A percentile compares a stretch with the other conserved stretches of the same genome.
Conservation (phyloP, 345 rosid species). For the Salix suchowensis region DNA sequence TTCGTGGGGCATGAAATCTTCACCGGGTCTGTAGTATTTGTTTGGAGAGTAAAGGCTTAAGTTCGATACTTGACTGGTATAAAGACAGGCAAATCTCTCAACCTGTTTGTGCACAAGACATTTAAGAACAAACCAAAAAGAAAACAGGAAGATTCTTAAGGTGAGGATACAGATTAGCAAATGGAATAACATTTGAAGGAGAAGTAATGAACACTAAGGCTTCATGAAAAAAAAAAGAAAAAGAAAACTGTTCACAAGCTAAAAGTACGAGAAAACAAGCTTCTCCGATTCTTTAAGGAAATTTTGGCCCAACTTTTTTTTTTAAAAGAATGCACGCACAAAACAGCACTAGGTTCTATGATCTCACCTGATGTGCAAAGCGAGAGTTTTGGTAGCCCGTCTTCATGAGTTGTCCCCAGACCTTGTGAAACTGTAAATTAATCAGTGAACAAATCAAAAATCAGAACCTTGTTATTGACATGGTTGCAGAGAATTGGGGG, state of each 20-base stretch:
- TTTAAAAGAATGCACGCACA: background rate
- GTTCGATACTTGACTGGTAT: conserved; percentile 90
- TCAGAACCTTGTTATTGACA: background rate
- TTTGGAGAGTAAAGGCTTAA: conserved; percentile 82
- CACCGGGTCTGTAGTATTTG: conserved; percentile 86
- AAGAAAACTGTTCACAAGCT: background rate
- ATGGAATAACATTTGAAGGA: background rate
- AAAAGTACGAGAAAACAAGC: background rate
- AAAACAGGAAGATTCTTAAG: background rate
- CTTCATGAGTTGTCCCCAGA: conserved; percentile 98
- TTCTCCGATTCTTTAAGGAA: background rate
- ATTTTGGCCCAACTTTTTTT: background rate
- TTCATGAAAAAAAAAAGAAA: background rate
- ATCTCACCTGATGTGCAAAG: conserved; percentile 90
- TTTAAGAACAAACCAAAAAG: background rate
- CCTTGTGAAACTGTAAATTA: conserved; percentile 68
- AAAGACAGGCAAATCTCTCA: conserved; percentile 97
- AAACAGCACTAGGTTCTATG: background rate
- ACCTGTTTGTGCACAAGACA: conserved; percentile 43
- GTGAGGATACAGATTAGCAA: background rate
- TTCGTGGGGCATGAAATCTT: conserved; percentile 97
- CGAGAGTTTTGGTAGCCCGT: conserved; percentile 96
- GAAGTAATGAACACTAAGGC: background rate
- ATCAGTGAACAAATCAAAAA: background rate
- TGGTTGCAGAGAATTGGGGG: background rate